Base-by-base conservation (phyloP, 179 eudicot genomes). In the Vitellaria paradoxa region DNA sequence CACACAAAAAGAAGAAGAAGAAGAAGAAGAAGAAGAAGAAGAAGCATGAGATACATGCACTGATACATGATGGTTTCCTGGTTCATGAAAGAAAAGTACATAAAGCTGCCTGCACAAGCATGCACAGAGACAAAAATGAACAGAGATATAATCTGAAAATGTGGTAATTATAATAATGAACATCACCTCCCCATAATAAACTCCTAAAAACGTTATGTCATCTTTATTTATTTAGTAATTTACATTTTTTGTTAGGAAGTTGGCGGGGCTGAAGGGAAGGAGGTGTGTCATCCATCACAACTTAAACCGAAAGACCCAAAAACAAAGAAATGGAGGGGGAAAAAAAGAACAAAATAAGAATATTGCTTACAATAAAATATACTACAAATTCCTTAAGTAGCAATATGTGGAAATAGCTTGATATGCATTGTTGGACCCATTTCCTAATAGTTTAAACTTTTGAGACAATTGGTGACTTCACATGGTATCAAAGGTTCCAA, bases 1-100 rank as follows among this genome's bases (percentile, higher is more conserved):
- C 37, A 30, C 2, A 2, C 37, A 70, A 71, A 7, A 59, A 71
- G 20, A 68, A 18, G 47, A 64, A 13, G 18, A 14, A 30, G 1
- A 30, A 23, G n/a, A 59, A 70, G 42, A 63, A 61, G 46, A 61
- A 30, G 37, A 23, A 68, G 67, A 52, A 49, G 52, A 26, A 74
- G n/a, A 56, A 26, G 55, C 50, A 59, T 59, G 57, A 72, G 59
- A 30, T 23, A 61, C 70, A 45, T 49, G 61, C 17, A 76, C 26
- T 20, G 8, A 50, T 47, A 50, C 12, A 50, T n/a, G 49, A 76
- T 23, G 30, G 24, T 65, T 37, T n/a, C 23, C 70, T 64, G 0
- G 47, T 26, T 75, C 12, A 24, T 50, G 17, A 20, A 76, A 65
- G 52, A 26, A 30, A 52, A 63, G 10, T 76, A 65, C 78, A 3